Conservation (phyloP, 495 filamentous ascomycete species). For the Parmelia sp. region DNA sequence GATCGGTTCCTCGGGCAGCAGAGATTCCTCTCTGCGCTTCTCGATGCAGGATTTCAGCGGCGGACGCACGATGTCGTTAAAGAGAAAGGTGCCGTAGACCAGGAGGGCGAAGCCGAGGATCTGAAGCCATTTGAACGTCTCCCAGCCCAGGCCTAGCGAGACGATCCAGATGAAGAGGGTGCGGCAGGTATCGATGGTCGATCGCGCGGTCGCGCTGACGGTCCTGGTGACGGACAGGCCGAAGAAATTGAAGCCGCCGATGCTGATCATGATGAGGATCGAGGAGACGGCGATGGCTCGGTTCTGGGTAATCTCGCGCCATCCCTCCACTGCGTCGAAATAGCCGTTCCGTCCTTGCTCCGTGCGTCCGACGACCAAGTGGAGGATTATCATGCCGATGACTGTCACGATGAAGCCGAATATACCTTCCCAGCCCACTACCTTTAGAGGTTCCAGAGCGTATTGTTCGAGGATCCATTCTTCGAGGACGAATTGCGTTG, state of each 20-base stretch:
- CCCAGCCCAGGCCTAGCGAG: conserved; percentile 88
- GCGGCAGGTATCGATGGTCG: conserved; percentile 93
- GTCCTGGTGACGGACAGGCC: conserved; percentile 83
- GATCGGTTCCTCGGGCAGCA: conserved; percentile 81
- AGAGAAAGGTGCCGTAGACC: conserved; percentile 94
- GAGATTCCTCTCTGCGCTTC: conserved; percentile 43
- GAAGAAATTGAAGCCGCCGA: conserved; percentile 98
- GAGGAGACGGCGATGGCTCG: conserved; percentile 65
- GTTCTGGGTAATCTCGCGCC: conserved; percentile 66
- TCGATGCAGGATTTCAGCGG: conserved; percentile 60
- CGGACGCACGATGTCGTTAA: conserved; percentile 86
- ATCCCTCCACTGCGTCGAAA: conserved; percentile 83
- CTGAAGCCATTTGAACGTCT: conserved; percentile 96
- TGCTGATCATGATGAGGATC: conserved; percentile 90
- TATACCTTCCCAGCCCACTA: conserved; percentile 93
- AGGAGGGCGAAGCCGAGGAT: conserved; percentile 80
- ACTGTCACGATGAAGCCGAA: conserved; percentile 86
- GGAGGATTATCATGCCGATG: conserved; percentile 70
- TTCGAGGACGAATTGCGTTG: conserved; percentile 91
- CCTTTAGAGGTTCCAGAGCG: conserved; percentile 76
- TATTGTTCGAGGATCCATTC: conserved; percentile 92
- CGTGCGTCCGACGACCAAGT: conserved; percentile 67
- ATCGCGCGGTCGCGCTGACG: conserved; percentile 85
- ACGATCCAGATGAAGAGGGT: conserved; percentile 99
- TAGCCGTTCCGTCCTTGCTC: conserved; percentile 70